Percentiles rank a stretch among this genome's conserved stretches.
phyloP scores from a whole-genome alignment of 768 basidiomycete genomes.

The Leccinum longicurvipes region DNA sequence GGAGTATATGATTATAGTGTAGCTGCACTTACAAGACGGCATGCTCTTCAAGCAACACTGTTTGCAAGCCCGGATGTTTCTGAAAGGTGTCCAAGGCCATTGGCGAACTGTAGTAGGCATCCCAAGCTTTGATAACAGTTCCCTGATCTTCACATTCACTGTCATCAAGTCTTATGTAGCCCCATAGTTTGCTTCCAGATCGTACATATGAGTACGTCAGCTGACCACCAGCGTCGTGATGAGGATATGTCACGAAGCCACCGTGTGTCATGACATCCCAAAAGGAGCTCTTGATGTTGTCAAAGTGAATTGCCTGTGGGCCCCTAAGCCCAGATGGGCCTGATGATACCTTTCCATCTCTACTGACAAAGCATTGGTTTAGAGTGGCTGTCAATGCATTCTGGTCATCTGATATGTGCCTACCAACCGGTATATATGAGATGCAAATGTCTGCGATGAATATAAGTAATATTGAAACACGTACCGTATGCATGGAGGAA shows the following conservation, averaged over 20 bases:
- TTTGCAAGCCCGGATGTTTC: neutral
- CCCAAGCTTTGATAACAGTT: neutral
- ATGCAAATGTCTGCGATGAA: no score
- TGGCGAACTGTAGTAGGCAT: neutral
- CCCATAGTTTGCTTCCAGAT: neutral
- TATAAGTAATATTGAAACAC: neutral
- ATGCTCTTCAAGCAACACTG: neutral
- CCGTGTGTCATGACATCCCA: neutral
- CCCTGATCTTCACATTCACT: neutral
- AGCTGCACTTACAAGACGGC: neutral
- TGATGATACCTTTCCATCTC: neutral
- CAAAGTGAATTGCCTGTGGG: neutral
- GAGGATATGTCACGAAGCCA: neutral
- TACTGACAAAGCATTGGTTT: neutral
- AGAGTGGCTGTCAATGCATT: neutral
- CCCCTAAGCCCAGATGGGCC: neutral
- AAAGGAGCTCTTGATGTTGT: neutral
- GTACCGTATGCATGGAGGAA: neutral
- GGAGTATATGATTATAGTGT: no score
- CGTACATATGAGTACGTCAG: neutral
- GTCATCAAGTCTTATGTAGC: neutral
- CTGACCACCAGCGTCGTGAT: neutral
- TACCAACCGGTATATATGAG: neutral
- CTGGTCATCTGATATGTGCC: neutral
- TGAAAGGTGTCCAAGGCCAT: neutral